These are phyloP conservation scores for Aspergillus saccharolyticus DNA, from an alignment of 495 filamentous ascomycete genomes.

Conservation along the genomic window DNA sequence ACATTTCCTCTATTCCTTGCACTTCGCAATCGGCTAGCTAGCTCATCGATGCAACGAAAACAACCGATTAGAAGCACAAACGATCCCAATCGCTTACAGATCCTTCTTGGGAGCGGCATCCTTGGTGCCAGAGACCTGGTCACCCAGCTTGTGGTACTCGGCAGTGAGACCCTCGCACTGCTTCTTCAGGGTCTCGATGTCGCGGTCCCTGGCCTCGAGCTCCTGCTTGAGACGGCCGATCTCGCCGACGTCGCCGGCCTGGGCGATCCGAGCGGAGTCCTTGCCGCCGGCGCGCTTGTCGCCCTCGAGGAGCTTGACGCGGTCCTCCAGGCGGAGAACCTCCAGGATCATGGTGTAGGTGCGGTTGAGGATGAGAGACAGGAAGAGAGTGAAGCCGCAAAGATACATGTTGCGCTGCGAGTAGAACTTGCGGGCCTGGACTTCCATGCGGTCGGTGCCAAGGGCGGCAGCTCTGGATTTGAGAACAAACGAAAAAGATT, in stretches of 20 bases:
- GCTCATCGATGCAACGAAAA: not conserved
- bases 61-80: too few relatives aligned
- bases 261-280: slow-evolving; percentile 55
- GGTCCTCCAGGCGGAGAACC: slow-evolving; percentile 86
- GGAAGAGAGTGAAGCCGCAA: slow-evolving; percentile 98
- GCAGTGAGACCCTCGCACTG: slow-evolving; percentile 68
- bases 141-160: slow-evolving; percentile 77
- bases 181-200: slow-evolving; percentile 79
- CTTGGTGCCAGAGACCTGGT: slow-evolving; percentile 59
- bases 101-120: slow-evolving; percentile 61
- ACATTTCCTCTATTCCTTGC: too few relatives aligned
- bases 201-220: slow-evolving; percentile 64
- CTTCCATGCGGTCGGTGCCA: slow-evolving; percentile 90
- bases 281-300: slow-evolving; percentile 70
- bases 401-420: slow-evolving; percentile 99
- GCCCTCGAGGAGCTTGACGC: slow-evolving; percentile 78
- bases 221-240: slow-evolving; percentile 67
- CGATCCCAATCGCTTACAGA: slow-evolving; percentile 53
- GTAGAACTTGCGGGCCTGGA: slow-evolving; percentile 99
- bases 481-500: too few relatives aligned
- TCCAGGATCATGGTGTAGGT: slow-evolving; percentile 98
- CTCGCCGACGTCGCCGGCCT: slow-evolving; percentile 69
- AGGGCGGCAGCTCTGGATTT: slow-evolving; percentile 59
- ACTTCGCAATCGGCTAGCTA: too few relatives aligned
- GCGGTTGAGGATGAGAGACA: slow-evolving; percentile 97